These are phyloP conservation scores for Helianthus tuberosus DNA, from an alignment of 129 eudicot genomes.

Conservation along the genomic window DNA sequence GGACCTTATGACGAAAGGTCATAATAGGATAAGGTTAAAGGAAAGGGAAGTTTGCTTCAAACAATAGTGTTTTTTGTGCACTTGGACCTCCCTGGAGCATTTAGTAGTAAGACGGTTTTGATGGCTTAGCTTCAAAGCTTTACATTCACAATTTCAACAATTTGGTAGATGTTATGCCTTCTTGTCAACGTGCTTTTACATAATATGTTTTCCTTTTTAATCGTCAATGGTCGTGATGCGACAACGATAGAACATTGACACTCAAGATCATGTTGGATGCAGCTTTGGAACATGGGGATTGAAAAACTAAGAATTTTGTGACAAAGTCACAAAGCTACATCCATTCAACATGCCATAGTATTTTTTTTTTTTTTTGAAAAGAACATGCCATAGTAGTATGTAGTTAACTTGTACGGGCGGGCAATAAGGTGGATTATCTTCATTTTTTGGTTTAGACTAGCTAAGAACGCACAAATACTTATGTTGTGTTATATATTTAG, in stretches of 20 bases:
- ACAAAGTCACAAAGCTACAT: not conserved
- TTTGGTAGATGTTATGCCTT: constrained; percentile 59
- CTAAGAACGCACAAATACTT: constrained; percentile 12
- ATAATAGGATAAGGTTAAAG: no score
- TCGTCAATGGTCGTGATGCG: constrained; percentile 54
- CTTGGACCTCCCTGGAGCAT: no score
- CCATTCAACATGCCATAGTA: constrained; percentile 14
- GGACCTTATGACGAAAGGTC: no score
- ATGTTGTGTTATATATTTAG: not conserved
- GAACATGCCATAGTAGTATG: constrained; percentile 12
- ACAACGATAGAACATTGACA: constrained; percentile 59
- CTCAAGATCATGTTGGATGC: constrained; percentile 88
- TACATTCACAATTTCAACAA: constrained; percentile 51
- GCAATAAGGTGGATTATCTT: constrained; percentile 11
- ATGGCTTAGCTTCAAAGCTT: constrained; percentile 75
- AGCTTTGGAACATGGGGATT: constrained; percentile 91
- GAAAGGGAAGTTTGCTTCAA: no score
- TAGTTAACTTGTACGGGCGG: constrained; percentile 19
- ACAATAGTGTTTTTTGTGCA: no score
- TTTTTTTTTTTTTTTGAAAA: no score
- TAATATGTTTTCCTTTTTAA: constrained; percentile 72
- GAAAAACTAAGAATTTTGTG: not conserved
- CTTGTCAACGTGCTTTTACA: constrained; percentile 93
- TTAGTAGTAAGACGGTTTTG: no score
- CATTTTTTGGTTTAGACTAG: constrained; percentile 19